Evolutionary conservation across 2,329 filamentous ascomycete genomes (phyloP).

Genomic region (Thermothelomyces thermophilus): DNA sequence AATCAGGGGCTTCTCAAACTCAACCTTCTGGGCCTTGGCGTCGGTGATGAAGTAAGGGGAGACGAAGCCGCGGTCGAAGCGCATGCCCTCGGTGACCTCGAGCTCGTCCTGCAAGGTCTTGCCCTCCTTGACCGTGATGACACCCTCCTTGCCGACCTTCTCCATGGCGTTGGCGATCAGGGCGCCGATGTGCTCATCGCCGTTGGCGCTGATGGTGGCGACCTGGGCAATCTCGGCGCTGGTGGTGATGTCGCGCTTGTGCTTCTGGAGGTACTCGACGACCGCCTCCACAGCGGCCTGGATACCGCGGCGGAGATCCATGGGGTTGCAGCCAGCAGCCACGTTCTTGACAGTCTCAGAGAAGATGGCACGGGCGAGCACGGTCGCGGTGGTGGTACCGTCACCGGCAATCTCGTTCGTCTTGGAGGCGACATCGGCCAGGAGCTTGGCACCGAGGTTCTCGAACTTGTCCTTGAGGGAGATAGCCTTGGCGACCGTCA

Average conservation of each 20-base stretch:
- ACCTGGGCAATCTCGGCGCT: constrained; percentile 96
- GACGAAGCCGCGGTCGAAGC: constrained; percentile 97
- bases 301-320: constrained; percentile 95
- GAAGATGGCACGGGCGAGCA: constrained; percentile 96
- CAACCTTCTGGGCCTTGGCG: constrained; percentile 95
- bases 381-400: constrained; percentile 95
- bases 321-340: constrained; percentile 97
- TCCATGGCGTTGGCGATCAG: constrained; percentile 98
- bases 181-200: constrained; percentile 88
- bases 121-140: constrained; percentile 99
- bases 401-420: constrained; percentile 99
- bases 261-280: constrained; percentile 85
- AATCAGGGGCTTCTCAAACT: constrained; percentile 99
- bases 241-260: constrained; percentile 98
- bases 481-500: constrained; percentile 84
- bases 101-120: constrained; percentile 98
- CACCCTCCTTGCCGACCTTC: constrained; percentile 99
- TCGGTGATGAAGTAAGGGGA: constrained; percentile 99
- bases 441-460: constrained; percentile 92
- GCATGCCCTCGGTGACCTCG: constrained; percentile 99
- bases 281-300: constrained; percentile 94
- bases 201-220: constrained; percentile 96
- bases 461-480: constrained; percentile 98
- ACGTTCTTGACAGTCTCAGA: constrained; percentile 99
- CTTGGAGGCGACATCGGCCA: constrained; percentile 98